Percentiles rank a stretch among this genome's conserved stretches.
These are phyloP conservation scores for Coniochaeta ligniaria DNA, from an alignment of 2,329 filamentous ascomycete species.

Conservation along the genomic window DNA sequence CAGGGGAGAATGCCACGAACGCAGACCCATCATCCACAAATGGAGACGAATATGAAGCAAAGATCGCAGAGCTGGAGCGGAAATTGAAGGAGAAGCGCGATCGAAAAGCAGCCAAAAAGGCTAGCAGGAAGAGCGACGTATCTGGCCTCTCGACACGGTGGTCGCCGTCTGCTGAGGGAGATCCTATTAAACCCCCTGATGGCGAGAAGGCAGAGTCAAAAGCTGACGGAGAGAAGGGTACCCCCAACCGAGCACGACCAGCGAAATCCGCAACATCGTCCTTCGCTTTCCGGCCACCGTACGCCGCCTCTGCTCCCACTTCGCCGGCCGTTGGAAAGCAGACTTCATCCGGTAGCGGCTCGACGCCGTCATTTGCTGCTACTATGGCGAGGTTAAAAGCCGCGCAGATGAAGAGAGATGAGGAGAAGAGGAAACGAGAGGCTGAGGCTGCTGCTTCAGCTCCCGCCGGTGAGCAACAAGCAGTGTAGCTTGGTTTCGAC, in stretches of 20 bases:
- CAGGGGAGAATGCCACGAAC: background rate
- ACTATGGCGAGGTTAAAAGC: slow-evolving; percentile 51
- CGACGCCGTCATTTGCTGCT: slow-evolving; percentile 14
- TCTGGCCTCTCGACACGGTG: slow-evolving; percentile 6
- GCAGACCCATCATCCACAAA: background rate
- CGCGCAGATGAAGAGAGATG: slow-evolving; percentile 43
- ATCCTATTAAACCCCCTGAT: slow-evolving; percentile 6
- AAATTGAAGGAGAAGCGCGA: slow-evolving; percentile 29
- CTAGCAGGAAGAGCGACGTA: slow-evolving; percentile 22
- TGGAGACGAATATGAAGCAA: slow-evolving; percentile 20
- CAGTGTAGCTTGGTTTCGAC: background rate
- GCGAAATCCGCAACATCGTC: background rate
- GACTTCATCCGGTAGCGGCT: background rate
- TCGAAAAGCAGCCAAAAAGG: slow-evolving; percentile 23
- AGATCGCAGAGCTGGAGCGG: slow-evolving; percentile 36
- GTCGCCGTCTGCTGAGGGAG: background rate
- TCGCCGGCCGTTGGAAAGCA: background rate
- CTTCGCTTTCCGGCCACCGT: background rate
- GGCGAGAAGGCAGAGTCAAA: slow-evolving; percentile 16
- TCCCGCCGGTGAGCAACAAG: slow-evolving; percentile 1
- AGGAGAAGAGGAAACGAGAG: slow-evolving; percentile 42
- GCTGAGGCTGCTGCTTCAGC: slow-evolving; percentile 25
- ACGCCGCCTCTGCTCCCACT: background rate
- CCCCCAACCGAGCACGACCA: background rate
- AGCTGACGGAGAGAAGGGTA: slow-evolving; percentile 24